These are phyloP conservation scores for Mucor racemosus DNA, from an alignment of 371 early-diverging fungal species.

Conservation along the genomic window DNA sequence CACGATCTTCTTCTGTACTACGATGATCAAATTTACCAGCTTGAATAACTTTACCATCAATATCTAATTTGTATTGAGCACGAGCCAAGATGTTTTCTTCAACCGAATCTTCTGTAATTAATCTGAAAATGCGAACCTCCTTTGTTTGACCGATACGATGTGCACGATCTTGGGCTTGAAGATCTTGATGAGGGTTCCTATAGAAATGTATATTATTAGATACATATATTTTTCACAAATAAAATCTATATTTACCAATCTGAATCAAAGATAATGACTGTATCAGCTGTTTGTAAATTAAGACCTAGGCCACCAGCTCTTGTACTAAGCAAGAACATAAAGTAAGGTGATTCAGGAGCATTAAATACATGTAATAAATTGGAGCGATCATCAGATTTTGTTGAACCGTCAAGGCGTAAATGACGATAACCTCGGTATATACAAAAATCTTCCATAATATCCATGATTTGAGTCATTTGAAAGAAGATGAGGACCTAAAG, in stretches of 20 bases:
- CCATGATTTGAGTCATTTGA: slow-evolving; percentile 99
- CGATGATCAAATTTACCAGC: slow-evolving; percentile 99
- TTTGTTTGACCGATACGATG: slow-evolving; percentile 99
- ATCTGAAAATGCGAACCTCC: slow-evolving; percentile 98
- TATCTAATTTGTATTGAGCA: slow-evolving; percentile 96
- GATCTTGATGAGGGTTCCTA: slow-evolving; percentile 97
- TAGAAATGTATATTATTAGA: neutral
- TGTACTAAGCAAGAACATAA: slow-evolving; percentile 97
- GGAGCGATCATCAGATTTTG: slow-evolving; percentile 91
- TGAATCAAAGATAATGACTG: slow-evolving; percentile 99
- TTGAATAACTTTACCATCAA: slow-evolving; percentile 98
- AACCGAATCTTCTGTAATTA: slow-evolving; percentile 94
- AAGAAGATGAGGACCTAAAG: slow-evolving; percentile 92
- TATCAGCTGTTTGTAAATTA: slow-evolving; percentile 99
- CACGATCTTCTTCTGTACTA: slow-evolving; percentile 92
- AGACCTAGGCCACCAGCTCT: slow-evolving; percentile 99
- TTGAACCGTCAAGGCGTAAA: slow-evolving; percentile 96
- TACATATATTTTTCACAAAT: slow-evolving; percentile 18
- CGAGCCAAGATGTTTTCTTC: slow-evolving; percentile 97
- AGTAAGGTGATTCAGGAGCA: slow-evolving; percentile 79
- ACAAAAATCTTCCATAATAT: slow-evolving; percentile 96
- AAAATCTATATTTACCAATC: slow-evolving; percentile 78
- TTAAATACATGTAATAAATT: slow-evolving; percentile 86
- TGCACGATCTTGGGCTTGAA: slow-evolving; percentile 99
- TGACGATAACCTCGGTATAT: slow-evolving; percentile 78